These are phyloP conservation scores for Trichocomaceae sp. DNA, from an alignment of 2,329 filamentous ascomycete genomes.

Conservation along the genomic window DNA sequence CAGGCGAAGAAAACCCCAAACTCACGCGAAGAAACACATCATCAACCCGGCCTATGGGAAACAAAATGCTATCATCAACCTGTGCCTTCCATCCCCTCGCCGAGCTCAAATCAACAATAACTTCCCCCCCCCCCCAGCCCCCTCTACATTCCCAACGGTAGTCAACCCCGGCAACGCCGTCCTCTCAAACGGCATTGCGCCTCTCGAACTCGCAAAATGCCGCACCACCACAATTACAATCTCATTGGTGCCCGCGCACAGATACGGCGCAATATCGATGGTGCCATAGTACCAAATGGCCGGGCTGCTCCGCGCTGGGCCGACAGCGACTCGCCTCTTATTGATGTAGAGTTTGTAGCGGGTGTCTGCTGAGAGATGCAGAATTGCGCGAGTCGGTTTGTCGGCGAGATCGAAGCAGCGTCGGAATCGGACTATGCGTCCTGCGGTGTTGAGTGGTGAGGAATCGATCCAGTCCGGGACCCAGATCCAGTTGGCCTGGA, in stretches of 20 bases:
- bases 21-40: conserved; percentile 40
- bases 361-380: conserved; percentile 30
- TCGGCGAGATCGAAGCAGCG: conserved; percentile 19
- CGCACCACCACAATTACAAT: conserved; percentile 22
- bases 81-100: conserved; percentile 16
- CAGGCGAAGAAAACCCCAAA: no score
- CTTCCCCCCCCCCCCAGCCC: not conserved
- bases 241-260: conserved; percentile 19
- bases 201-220: conserved; percentile 23
- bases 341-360: conserved; percentile 41
- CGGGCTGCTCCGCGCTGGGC: conserved; percentile 32
- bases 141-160: conserved; percentile 19
- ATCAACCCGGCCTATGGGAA: conserved; percentile 26
- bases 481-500: conserved; percentile 39
- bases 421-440: conserved; percentile 28
- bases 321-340: conserved; percentile 28
- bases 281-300: conserved; percentile 30
- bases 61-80: conserved; percentile 18
- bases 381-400: conserved; percentile 5
- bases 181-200: conserved; percentile 26
- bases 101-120: conserved; percentile 15
- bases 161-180: conserved; percentile 26
- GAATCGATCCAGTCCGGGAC: conserved; percentile 29
- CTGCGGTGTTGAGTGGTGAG: conserved; percentile 26
- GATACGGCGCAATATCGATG: conserved; percentile 22